phyloP scores from a whole-genome alignment of 441 rosid genomes.

The Flueggea neowawraea region DNA sequence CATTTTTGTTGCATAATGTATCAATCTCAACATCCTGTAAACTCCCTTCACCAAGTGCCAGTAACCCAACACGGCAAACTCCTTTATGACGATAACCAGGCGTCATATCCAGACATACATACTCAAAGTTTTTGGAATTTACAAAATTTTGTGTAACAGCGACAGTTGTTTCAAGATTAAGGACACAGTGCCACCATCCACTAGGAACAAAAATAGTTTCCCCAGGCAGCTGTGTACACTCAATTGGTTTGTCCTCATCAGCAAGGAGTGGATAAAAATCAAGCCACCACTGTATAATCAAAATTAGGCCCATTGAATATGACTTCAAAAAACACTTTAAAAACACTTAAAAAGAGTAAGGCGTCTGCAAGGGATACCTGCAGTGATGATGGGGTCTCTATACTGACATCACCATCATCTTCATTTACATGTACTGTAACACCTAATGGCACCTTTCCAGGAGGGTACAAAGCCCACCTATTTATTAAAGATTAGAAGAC shows the following conservation, averaged over 20 bases:
- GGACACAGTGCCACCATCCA: conserved; percentile 99
- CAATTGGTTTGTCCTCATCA: conserved; percentile 92
- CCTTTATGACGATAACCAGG: conserved; percentile 98
- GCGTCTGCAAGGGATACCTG: conserved; percentile 51
- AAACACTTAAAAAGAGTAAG: conserved; percentile 8
- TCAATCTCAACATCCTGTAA: conserved; percentile 34
- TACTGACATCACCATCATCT: conserved; percentile 91
- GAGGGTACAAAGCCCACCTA: conserved; percentile 99
- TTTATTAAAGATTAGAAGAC: conserved; percentile 4
- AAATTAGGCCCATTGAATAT: conserved; percentile 3
- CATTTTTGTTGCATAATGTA: conserved; percentile 27
- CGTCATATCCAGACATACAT: conserved; percentile 93
- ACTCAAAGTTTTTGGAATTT: conserved; percentile 79
- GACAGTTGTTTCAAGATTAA: conserved; percentile 84
- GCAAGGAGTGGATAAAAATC: conserved; percentile 95
- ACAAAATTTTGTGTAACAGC: conserved; percentile 98
- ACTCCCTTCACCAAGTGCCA: conserved; percentile 66
- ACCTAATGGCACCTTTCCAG: conserved; percentile 95
- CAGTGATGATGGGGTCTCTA: conserved; percentile 89
- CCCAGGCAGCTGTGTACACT: conserved; percentile 91
- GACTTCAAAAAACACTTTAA: background rate
- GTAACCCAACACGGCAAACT: conserved; percentile 89
- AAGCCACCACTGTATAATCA: conserved; percentile 83
- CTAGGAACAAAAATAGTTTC: conserved; percentile 97
- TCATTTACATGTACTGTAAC: conserved; percentile 97